Base-by-base conservation (phyloP, 805 yeast species). In the Sungouiozyma ichnusensis region DNA sequence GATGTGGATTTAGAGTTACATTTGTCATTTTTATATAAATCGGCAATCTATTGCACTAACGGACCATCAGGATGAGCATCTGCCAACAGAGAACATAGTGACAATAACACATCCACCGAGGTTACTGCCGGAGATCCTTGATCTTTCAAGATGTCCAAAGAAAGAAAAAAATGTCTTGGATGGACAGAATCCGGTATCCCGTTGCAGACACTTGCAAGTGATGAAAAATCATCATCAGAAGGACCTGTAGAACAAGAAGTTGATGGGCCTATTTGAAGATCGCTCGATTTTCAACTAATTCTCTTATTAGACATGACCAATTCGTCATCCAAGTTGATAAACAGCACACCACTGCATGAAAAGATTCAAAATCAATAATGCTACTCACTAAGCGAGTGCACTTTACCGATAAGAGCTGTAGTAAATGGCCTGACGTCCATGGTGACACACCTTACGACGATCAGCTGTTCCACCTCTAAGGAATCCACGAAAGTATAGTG, bases 31-130 rank as follows among this genome's bases (percentile, higher is more conserved):
- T 88, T 87, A 73, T 88, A 92, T 49, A 87, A 77, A 59, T 88
- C 94, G 39, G 97, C 97, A 56, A 90, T 90, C 66, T 90, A 97
- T 16, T 96, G 96, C 38, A 90, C 97, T 62, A 90, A 76, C 47
- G 97, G 97, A 72, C 90, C 97, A 63, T 90, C 97, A 34, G 97
- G 97, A 61, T 90, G 90, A 44, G 97, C 97, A 65, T 90, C 97
- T 27, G 97, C 88, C 60, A 90, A 77, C 64, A 90, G 71, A n/a
- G 97, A 88, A 63, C 96, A 88, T 58, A 90, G 87, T 29, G 96
- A 86, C 54, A 90, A 74, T 52, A 90, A 74, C 44, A 90, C 95
- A 70, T 90, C 90, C 17, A 96, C 85, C 53, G 90, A 85, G 41
- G 97, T 90, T 60, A 90, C 73, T 24, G 96, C 97, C 20, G 97